A percentile compares a stretch with the other conserved stretches of the same genome.
Evolutionary conservation across 1,284 basidiomycete genomes (phyloP).

Genomic region (Leccinum fallax): DNA sequence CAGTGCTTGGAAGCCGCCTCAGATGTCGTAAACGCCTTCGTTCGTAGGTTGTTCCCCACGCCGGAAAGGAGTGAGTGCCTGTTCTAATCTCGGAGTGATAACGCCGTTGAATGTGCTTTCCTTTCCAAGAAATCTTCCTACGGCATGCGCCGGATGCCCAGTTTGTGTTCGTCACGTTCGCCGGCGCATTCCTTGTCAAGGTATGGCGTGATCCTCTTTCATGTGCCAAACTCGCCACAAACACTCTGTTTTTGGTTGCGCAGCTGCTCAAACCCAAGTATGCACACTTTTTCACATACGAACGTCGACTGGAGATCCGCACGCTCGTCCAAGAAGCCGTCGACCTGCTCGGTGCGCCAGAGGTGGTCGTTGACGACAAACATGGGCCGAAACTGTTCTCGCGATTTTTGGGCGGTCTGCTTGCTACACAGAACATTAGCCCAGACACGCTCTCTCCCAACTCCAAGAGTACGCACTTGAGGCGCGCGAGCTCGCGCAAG

Average conservation of each 20-base stretch:
- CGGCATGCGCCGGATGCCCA: constrained; percentile 83
- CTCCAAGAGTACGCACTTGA: constrained; percentile 16
- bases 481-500: constrained; percentile 15
- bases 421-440: constrained; percentile 57
- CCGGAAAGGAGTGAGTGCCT: constrained; percentile 53
- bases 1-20: constrained; percentile 30
- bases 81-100: neutral
- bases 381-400: constrained; percentile 77
- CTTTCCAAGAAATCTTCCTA: constrained; percentile 52
- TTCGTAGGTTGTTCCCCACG: constrained; percentile 57
- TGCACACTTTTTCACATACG: constrained; percentile 53
- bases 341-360: constrained; percentile 62
- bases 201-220: constrained; percentile 37
- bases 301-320: constrained; percentile 63
- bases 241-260: neutral
- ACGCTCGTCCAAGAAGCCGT: constrained; percentile 63
- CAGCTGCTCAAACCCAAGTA: constrained; percentile 77
- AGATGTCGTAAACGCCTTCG: constrained; percentile 65
- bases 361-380: constrained; percentile 72
- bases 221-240: neutral
- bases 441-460: constrained; percentile 38
- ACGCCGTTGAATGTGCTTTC: constrained; percentile 5
- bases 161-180: constrained; percentile 84
- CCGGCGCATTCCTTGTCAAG: constrained; percentile 79
- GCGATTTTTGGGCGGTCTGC: constrained; percentile 68